A percentile compares a stretch with the other conserved stretches of the same genome.
Conservation (phyloP, 1,284 basidiomycete species). For the Microbotryum violaceum region DNA sequence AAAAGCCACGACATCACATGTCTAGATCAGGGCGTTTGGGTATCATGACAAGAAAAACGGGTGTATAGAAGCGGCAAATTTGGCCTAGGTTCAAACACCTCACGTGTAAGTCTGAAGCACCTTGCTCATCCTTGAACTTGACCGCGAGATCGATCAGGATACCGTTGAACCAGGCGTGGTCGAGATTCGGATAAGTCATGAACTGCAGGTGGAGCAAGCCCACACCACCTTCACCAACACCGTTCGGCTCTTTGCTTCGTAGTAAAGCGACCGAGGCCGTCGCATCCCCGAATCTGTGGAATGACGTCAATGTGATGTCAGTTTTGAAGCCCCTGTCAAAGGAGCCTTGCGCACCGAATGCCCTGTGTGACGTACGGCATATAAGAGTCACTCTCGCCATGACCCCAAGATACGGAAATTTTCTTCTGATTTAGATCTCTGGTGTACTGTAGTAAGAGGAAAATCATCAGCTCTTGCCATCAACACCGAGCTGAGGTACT, state of each 20-base stretch:
- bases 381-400: slow-evolving; percentile 17
- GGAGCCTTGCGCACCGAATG: neutral
- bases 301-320: neutral
- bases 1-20: too few species aligned
- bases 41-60: too few species aligned
- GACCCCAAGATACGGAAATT: slow-evolving; percentile 25
- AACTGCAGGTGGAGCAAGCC: slow-evolving; percentile 10
- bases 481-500: neutral
- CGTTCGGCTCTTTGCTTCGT: neutral
- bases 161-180: slow-evolving; percentile 8
- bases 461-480: neutral
- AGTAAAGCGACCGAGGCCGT: slow-evolving; percentile 8
- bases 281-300: slow-evolving; percentile 15
- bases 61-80: too few species aligned
- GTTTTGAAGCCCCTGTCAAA: neutral
- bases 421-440: slow-evolving; percentile 8
- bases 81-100: too few species aligned
- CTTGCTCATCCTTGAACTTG: too few species aligned
- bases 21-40: too few species aligned
- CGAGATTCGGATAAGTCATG: slow-evolving; percentile 6
- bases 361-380: slow-evolving; percentile 3
- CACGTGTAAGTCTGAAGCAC: neutral
- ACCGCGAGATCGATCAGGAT: neutral
- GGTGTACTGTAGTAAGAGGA: slow-evolving; percentile 2
- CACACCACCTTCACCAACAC: neutral